phyloP scores from a whole-genome alignment of 148 eudicot species.

The Rhododendron vialii region DNA sequence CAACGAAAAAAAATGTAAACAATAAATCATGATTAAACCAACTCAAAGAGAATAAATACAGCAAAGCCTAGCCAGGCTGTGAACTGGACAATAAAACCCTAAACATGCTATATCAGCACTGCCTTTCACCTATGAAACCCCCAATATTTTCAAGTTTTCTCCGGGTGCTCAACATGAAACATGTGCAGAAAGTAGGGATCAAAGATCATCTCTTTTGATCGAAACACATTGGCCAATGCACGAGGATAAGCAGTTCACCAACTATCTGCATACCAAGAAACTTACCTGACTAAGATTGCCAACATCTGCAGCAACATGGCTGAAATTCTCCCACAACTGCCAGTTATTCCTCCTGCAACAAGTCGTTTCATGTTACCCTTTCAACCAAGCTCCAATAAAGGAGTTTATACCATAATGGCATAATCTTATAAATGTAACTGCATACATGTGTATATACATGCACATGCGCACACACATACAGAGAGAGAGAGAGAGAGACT shows the following conservation, averaged over 20 bases:
- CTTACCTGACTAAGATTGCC: slow-evolving; percentile 70
- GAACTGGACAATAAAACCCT: neutral
- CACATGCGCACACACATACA: neutral
- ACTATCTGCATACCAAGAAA: slow-evolving; percentile 6
- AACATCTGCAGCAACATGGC: slow-evolving; percentile 75
- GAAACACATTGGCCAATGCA: neutral
- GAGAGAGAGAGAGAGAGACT: neutral
- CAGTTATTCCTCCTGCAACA: slow-evolving; percentile 74
- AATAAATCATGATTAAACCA: neutral
- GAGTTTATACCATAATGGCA: no score
- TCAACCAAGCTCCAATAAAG: neutral
- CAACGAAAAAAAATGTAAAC: neutral
- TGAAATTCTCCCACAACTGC: slow-evolving; percentile 95
- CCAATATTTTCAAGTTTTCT: neutral
- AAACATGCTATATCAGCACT: neutral
- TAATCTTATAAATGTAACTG: neutral
- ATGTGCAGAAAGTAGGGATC: neutral
- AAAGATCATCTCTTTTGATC: neutral
- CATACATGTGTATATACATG: neutral
- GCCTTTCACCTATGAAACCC: neutral
- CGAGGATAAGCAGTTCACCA: neutral
- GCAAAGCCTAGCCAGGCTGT: neutral
- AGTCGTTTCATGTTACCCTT: slow-evolving; percentile 9
- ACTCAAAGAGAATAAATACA: neutral
- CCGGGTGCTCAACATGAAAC: neutral